phyloP scores from a whole-genome alignment of 176 grass and related monocot genomes.

The Avena sativa region DNA sequence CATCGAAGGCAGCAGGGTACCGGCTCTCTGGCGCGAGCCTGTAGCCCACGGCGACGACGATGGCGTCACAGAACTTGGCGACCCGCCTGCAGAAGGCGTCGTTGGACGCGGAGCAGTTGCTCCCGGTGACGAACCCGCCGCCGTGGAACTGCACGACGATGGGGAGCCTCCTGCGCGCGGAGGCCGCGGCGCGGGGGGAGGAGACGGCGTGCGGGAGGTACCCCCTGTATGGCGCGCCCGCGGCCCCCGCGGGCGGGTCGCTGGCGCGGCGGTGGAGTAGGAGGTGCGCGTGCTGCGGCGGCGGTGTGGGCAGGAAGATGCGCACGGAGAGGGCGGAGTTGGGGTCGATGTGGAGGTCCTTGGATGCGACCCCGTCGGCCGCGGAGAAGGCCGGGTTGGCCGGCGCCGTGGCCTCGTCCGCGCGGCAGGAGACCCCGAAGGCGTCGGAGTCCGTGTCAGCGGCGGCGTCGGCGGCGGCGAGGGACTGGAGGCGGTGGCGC shows the following conservation, averaged over 20 bases:
- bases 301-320: constrained; percentile 77
- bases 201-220: constrained; percentile 64
- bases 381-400: constrained; percentile 76
- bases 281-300: constrained; percentile 14
- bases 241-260: constrained; percentile 35
- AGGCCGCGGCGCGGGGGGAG: constrained; percentile 36
- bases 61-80: constrained; percentile 79
- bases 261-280: constrained; percentile 48
- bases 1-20: constrained; percentile 87
- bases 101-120: constrained; percentile 70
- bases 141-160: constrained; percentile 93
- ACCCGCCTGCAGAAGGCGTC: constrained; percentile 89
- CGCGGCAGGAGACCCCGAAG: constrained; percentile 70
- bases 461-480: constrained; percentile 22
- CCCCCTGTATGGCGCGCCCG: constrained; percentile 51
- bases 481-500: constrained; percentile 81
- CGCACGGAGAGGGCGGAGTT: constrained; percentile 67
- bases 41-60: constrained; percentile 80
- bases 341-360: constrained; percentile 88
- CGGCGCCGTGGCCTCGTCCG: constrained; percentile 71
- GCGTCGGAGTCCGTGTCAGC: neutral
- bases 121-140: constrained; percentile 75
- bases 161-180: constrained; percentile 57
- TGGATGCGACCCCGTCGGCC: constrained; percentile 69
- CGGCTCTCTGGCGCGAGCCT: constrained; percentile 82